Evolutionary conservation across 768 basidiomycete genomes (phyloP).

Genomic region (Podaxis pistillaris): DNA sequence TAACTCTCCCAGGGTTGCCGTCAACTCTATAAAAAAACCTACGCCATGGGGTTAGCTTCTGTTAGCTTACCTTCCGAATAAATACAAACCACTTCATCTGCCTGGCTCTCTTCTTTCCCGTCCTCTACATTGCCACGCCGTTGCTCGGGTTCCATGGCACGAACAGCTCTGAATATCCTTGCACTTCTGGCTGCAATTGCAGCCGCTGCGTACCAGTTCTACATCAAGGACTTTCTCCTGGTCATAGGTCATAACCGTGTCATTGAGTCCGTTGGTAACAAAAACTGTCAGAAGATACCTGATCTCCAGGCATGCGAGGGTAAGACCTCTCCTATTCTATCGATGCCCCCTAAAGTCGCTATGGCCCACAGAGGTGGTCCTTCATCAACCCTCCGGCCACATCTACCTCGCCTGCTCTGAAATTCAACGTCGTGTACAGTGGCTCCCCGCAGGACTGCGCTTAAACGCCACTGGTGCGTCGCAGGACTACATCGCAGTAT

Average conservation of each 20-base stretch:
- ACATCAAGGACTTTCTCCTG: constrained; percentile 43
- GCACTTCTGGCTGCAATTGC: constrained; percentile 38
- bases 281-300: constrained; percentile 45
- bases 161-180: constrained; percentile 26
- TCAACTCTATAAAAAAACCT: background rate
- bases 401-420: constrained; percentile 66
- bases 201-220: constrained; percentile 46
- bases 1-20: background rate
- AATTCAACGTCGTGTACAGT: constrained; percentile 42
- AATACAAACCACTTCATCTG: background rate
- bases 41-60: background rate
- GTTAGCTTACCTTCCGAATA: background rate
- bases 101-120: background rate
- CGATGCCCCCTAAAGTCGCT: background rate
- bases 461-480: constrained; percentile 39
- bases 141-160: background rate
- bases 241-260: constrained; percentile 43
- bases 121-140: background rate
- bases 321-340: constrained; percentile 26
- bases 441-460: constrained; percentile 45
- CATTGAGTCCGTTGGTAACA: constrained; percentile 44
- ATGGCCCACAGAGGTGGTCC: constrained; percentile 45
- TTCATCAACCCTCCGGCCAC: constrained; percentile 56
- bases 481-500: constrained; percentile 59
- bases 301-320: constrained; percentile 71